Base-by-base conservation (phyloP, 2,329 filamentous ascomycete genomes). In the Ophiostoma ips region DNA sequence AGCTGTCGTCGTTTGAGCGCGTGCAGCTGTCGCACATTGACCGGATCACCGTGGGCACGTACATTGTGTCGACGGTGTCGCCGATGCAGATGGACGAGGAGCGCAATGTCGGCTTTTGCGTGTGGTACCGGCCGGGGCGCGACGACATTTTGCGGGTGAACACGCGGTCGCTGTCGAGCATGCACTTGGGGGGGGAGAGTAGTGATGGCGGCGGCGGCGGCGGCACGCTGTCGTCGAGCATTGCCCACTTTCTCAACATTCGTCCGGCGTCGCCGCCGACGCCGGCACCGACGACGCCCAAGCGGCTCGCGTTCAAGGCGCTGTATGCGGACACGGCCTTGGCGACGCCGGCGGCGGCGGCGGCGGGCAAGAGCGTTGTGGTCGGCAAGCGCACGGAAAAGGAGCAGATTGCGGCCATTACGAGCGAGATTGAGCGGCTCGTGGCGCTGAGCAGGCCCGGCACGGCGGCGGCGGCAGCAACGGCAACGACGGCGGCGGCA, bases 1-100 rank as follows among this genome's bases (percentile, higher is more conserved):
- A 96, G 62, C 86, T 98, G 1, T 83, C 84, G 12, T 88, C 84
- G 0, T 96, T 95, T 63, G 89, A 96, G 66, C 76, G 89, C 8
- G 80, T 95, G 13, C 81, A 84, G 52, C 72, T 96, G 8, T 73
- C 76, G 18, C 84, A 87, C 51, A 70, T 98, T 34, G 73, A 76
- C 1, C 73, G 75, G 21, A 78, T 98, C 58, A 81, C 81, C 60
- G 77, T 82, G 53, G 92, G 92, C 18, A 83, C 87, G 0, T 98
- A 96, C 60, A 84, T 98, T 60, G 95, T 88, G 0, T 90, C 84
- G 3, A 92, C 87, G 0, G 73, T 95, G 5, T 87, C 87, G 1
- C 70, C 81, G 1, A 72, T 80, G 0, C 86, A 95, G 60, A 77
- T 79, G 56, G 84, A 95, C 56, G 83, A 87, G 62, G 68, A 71